Percentiles rank a stretch among this genome's conserved stretches.
These are phyloP conservation scores for Pleurotus tuber-regium DNA, from an alignment of 768 basidiomycete genomes.

Conservation along the genomic window DNA sequence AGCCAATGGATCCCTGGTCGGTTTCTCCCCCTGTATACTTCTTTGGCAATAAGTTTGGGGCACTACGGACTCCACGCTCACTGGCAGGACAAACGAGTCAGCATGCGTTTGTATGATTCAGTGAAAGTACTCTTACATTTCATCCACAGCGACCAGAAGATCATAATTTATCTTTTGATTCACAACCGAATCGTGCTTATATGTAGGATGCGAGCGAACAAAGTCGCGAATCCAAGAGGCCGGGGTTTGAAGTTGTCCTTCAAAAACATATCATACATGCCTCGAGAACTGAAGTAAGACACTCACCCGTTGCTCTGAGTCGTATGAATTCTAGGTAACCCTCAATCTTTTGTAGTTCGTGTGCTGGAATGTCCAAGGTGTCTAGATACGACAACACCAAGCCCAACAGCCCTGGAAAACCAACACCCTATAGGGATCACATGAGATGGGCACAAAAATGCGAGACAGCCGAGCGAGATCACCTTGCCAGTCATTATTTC, in stretches of 20 bases:
- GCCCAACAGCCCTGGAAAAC: conserved; percentile 79
- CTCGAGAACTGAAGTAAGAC: background rate
- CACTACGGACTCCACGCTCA: conserved; percentile 64
- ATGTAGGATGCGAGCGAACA: conserved; percentile 86
- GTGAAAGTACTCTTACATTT: conserved; percentile 65
- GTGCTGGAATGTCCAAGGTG: conserved; percentile 72
- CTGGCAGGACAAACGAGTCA: conserved; percentile 34
- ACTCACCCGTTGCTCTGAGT: conserved; percentile 74
- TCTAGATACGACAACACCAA: conserved; percentile 84
- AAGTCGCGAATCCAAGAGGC: conserved; percentile 95
- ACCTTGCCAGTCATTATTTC: conserved; percentile 97
- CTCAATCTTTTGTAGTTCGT: conserved; percentile 59
- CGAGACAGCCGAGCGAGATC: conserved; percentile 14
- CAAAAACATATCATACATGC: background rate
- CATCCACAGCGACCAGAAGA: conserved; percentile 83
- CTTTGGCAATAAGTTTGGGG: conserved; percentile 60
- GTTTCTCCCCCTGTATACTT: conserved; percentile 50
- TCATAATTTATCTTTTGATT: conserved; percentile 93
- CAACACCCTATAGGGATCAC: conserved; percentile 41
- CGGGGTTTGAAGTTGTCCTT: conserved; percentile 81
- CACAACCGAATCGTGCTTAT: conserved; percentile 91
- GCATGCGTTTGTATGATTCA: background rate
- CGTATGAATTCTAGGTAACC: conserved; percentile 81
- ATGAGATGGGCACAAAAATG: background rate
- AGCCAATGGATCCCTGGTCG: conserved; percentile 44